phyloP scores from a whole-genome alignment of 2,329 filamentous ascomycete species.

The Ophiosphaerella narmari region DNA sequence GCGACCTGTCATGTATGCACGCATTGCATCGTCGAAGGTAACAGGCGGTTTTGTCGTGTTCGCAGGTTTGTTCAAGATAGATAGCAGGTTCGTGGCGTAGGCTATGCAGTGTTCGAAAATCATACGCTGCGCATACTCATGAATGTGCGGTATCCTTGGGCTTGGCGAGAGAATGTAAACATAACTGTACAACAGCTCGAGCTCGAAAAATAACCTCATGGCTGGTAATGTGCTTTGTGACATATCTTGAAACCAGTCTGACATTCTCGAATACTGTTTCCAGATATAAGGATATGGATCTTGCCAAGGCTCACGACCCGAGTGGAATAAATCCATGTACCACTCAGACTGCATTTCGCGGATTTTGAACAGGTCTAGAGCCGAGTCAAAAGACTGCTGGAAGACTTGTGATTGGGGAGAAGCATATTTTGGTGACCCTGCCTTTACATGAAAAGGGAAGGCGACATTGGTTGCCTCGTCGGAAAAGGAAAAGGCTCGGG shows the following conservation, averaged over 20 bases:
- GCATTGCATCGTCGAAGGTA: slow-evolving; percentile 85
- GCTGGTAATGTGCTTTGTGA: slow-evolving; percentile 67
- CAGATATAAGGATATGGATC: slow-evolving; percentile 75
- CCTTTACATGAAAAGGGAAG: slow-evolving; percentile 62
- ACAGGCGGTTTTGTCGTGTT: slow-evolving; percentile 68
- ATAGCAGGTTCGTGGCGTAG: slow-evolving; percentile 77
- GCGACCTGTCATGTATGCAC: slow-evolving; percentile 72
- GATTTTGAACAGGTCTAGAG: slow-evolving; percentile 78
- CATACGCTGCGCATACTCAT: slow-evolving; percentile 75
- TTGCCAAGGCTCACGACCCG: slow-evolving; percentile 68
- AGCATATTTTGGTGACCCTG: slow-evolving; percentile 48
- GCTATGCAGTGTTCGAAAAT: slow-evolving; percentile 85
- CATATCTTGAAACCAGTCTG: slow-evolving; percentile 79
- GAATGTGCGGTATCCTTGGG: slow-evolving; percentile 71
- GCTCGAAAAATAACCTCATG: slow-evolving; percentile 77
- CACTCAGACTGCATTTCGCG: slow-evolving; percentile 85
- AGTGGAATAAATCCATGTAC: slow-evolving; percentile 88
- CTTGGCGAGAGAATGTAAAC: slow-evolving; percentile 87
- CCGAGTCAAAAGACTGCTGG: slow-evolving; percentile 66
- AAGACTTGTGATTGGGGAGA: slow-evolving; percentile 58
- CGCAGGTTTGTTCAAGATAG: slow-evolving; percentile 60
- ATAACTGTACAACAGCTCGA: slow-evolving; percentile 89
- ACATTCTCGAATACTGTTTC: slow-evolving; percentile 76
- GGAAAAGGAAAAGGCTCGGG: slow-evolving; percentile 88
- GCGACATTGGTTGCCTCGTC: slow-evolving; percentile 84